Evolutionary conservation across 2,329 filamentous ascomycete species (phyloP).

Genomic region (Ascochyta clinopodiicola): DNA sequence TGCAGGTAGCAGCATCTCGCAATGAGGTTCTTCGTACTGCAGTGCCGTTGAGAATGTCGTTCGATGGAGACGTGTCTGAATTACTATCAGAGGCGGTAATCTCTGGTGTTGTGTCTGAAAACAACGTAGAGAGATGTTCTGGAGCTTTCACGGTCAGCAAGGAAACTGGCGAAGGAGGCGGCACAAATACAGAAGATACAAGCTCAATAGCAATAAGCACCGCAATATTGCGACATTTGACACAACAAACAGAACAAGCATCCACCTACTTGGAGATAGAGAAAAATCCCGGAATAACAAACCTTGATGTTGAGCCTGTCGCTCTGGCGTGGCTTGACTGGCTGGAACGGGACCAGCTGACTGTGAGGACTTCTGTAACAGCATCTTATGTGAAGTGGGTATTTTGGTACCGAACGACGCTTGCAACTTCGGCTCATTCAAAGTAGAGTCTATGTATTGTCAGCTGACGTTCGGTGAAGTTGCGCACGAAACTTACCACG

Average conservation of each 20-base stretch:
- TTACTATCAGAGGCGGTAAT: background rate
- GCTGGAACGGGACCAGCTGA: background rate
- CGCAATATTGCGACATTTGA: background rate
- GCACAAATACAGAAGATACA: background rate
- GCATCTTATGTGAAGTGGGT: background rate
- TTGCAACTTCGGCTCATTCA: background rate
- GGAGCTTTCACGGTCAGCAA: background rate
- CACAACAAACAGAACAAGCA: background rate
- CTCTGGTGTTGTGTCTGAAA: background rate
- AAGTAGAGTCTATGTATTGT: background rate
- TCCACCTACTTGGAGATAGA: slow-evolving; percentile 1
- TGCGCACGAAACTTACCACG: background rate
- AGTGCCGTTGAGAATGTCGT: background rate
- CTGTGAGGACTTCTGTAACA: background rate
- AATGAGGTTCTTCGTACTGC: background rate
- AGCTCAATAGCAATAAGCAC: background rate
- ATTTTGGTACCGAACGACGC: background rate
- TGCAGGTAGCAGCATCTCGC: slow-evolving; percentile 19
- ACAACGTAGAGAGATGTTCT: background rate
- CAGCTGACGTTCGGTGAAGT: background rate
- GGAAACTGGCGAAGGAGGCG: background rate
- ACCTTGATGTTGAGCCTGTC: slow-evolving; percentile 3
- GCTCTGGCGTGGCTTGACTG: background rate
- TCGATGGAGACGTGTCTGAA: no score
- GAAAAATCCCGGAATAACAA: slow-evolving; percentile 10